Percentiles rank a stretch among this genome's conserved stretches.
Evolutionary conservation across 495 filamentous ascomycete species (phyloP).

Genomic region (Penicillium alfredii): DNA sequence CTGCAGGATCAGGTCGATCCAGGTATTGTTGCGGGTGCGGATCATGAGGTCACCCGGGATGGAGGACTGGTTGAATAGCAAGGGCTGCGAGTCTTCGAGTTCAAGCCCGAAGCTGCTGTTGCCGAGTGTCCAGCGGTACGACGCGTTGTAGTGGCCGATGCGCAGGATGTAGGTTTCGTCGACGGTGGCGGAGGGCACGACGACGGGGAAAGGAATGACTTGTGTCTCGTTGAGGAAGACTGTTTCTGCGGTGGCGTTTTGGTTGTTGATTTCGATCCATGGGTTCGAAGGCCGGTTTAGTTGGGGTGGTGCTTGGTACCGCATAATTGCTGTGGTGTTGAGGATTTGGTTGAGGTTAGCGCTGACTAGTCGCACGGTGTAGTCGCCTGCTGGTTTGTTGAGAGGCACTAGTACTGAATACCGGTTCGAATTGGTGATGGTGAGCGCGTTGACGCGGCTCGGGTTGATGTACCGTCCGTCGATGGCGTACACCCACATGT

Average conservation of each 20-base stretch:
- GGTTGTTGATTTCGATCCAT: slow-evolving; percentile 38
- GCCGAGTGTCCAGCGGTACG: slow-evolving; percentile 46
- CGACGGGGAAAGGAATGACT: slow-evolving; percentile 37
- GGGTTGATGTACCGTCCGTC: slow-evolving; percentile 40
- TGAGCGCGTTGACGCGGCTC: slow-evolving; percentile 26
- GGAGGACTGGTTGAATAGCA: slow-evolving; percentile 42
- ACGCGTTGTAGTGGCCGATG: slow-evolving; percentile 32
- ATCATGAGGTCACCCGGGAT: slow-evolving; percentile 40
- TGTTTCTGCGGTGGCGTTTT: slow-evolving; percentile 27
- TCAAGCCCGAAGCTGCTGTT: slow-evolving; percentile 27
- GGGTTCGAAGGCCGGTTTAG: slow-evolving; percentile 22
- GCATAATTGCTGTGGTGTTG: slow-evolving; percentile 26
- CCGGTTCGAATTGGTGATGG: slow-evolving; percentile 24
- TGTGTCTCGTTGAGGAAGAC: slow-evolving; percentile 32
- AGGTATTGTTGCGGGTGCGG: slow-evolving; percentile 45
- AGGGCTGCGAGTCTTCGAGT: slow-evolving; percentile 35
- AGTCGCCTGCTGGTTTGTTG: slow-evolving; percentile 27
- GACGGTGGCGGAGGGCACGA: slow-evolving; percentile 31
- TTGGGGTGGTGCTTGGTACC: slow-evolving; percentile 17
- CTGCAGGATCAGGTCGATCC: slow-evolving; percentile 53
- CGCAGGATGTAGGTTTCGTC: slow-evolving; percentile 34
- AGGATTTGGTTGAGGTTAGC: slow-evolving; percentile 31
- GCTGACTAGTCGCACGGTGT: slow-evolving; percentile 34
- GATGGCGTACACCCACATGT: slow-evolving; percentile 38
- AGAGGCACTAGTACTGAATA: slow-evolving; percentile 37